Base-by-base conservation (phyloP, 2,329 filamentous ascomycete genomes). In the Peltaster fructicola region DNA sequence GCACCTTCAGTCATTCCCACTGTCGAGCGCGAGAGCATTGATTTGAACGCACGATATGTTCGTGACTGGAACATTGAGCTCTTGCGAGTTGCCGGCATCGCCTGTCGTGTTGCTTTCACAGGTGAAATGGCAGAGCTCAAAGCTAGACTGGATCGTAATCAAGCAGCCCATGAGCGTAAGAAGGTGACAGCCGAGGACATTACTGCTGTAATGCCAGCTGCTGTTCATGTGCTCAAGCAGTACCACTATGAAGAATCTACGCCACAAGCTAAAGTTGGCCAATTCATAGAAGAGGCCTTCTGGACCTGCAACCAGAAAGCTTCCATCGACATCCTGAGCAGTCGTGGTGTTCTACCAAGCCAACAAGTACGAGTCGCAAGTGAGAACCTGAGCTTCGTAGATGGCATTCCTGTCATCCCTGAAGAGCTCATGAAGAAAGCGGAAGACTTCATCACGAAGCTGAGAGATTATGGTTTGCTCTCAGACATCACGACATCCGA, bases 1-100 rank as follows among this genome's bases (percentile, higher is more conserved):
- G 88, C 88, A 0, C 88, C 84, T 1, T 93, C 85, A 0, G 73
- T 98, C 8, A 98, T 98, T 29, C 88, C 88, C 0, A 98, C 88
- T 0, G 90, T 98, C 3, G 88, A 98, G 51, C 72, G 88, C 45
- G 88, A 98, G 47, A 88, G 81, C 26, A 92, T 98, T 30, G 88
- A 98, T 50, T 61, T 98, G 34, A 95, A 98, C 47, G 90, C 88
- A 9, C 71, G 84, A 28, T 92, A 82, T 61, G 85, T 98, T 9
- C 74, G 82, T 33, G 81, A 73, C 9, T 98, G 88, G 90, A 98
- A 98, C 41, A 63, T 80, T 12, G 88, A 95, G 47, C 79, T 98
- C 61, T 61, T 98, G 18, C 70, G 85, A 20, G 78, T 84, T 15
- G 80, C 85, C 10, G 88, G 88, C 19, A 82, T 98, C 36, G 73